Base-by-base conservation (phyloP, 805 yeast genomes). In the Komagataella ulmi region DNA sequence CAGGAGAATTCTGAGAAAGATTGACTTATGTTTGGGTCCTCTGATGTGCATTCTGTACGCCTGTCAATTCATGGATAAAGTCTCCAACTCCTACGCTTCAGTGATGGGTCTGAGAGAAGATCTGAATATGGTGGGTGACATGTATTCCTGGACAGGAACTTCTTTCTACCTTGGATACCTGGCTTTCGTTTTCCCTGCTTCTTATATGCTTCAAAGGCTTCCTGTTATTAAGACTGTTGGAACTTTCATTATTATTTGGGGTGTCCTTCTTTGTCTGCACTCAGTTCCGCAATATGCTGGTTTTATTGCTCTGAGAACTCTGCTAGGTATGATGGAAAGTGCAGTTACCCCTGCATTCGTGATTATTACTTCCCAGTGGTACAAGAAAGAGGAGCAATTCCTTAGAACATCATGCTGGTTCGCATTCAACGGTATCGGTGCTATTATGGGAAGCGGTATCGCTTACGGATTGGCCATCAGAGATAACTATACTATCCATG, bases 301-400 rank as follows among this genome's bases (percentile, higher is more conserved):
- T 1, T 73, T 76, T 53, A 61, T 75, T 44, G 64, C 70, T 10
- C 57, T 72, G 30, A 66, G 83, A 57, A 70, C 71, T 2, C 54
- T 75, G 19, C 59, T 77, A 44, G 83, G 83, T 17, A 64, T 68
- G 57, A 64, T 76, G 2, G 83, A 78, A 59, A 65, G 75, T 48
- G 67, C 74, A 17, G 71, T 79, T 18, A 73, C 79, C 8, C 83
- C 85, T 3, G 76, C 79, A 2, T 74, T 76, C 63, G 72, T 76
- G 24, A 66, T 77, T 30, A 58, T 79, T 48, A 79, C 81, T 8
- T 59, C 75, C 30, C 83, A 78, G 58, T 80, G 78, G 73, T 80
- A 76, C 67, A 74, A 66, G 53, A 66, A 68, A 49, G 69, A 67
- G 36, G 76, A 73, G 56, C 74, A 70, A 49, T 70, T 74, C 53